A percentile compares a stretch with the other conserved stretches of the same genome.
These are phyloP conservation scores for Beauveria caledonica DNA, from an alignment of 2,329 filamentous ascomycete genomes.

Conservation along the genomic window DNA sequence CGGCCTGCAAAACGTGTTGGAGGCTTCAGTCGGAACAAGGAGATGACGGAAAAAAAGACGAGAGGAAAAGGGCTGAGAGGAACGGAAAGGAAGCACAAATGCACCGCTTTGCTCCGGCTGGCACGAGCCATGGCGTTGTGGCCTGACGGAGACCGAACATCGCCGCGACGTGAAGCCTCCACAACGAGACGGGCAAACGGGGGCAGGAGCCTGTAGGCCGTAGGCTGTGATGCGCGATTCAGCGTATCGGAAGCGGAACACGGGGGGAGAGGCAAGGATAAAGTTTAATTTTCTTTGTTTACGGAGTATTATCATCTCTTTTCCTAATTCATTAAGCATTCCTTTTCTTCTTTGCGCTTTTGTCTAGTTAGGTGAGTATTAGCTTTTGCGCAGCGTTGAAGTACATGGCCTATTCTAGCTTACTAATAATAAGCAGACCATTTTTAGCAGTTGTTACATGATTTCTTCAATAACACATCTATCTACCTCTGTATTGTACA, in stretches of 20 bases:
- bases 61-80: not conserved
- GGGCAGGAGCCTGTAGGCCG: not conserved
- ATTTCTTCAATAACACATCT: not conserved
- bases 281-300: too few relatives aligned
- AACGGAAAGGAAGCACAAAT: not conserved
- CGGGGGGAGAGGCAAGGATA: too few relatives aligned
- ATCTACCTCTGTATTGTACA: not conserved
- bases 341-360: not conserved
- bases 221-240: not conserved
- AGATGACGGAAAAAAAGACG: not conserved
- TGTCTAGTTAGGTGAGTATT: not conserved
- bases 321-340: too few relatives aligned
- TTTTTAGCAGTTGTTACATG: too few relatives aligned
- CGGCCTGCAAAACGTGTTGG: not conserved
- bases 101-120: not conserved
- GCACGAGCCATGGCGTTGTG: not conserved
- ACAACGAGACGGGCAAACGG: not conserved
- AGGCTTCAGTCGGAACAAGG: too few relatives aligned
- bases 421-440: not conserved
- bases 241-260: not conserved
- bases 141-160: constrained; percentile 7
- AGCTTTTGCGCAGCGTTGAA: not conserved
- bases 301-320: too few relatives aligned
- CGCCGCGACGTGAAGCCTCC: not conserved
- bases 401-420: not conserved